phyloP scores from a whole-genome alignment of 257 asterid species.

The Echites panduratus region DNA sequence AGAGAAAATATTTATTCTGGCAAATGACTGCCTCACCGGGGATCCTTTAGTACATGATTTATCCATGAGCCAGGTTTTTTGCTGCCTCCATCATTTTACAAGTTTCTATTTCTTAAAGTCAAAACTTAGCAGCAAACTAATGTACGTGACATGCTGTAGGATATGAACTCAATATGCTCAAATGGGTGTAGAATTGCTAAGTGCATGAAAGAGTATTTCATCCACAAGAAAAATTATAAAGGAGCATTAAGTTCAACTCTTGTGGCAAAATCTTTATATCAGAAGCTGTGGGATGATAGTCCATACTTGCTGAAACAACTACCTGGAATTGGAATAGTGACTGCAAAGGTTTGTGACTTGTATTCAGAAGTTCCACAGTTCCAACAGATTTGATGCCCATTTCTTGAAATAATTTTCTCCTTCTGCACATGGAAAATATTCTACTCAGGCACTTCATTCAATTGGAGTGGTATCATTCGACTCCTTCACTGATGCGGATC shows the following conservation, averaged over 20 bases:
- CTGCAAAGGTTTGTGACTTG: slow-evolving; percentile 70
- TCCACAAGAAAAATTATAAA: slow-evolving; percentile 65
- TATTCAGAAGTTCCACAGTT: background rate
- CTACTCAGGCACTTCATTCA: slow-evolving; percentile 72
- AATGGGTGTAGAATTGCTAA: slow-evolving; percentile 89
- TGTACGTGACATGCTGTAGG: slow-evolving; percentile 39
- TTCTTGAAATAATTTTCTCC: slow-evolving; percentile 7
- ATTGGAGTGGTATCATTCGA: slow-evolving; percentile 89
- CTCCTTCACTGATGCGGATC: slow-evolving; percentile 78
- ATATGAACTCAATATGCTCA: slow-evolving; percentile 70
- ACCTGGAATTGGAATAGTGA: slow-evolving; percentile 98
- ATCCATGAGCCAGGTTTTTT: slow-evolving; percentile 87
- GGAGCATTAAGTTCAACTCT: slow-evolving; percentile 71
- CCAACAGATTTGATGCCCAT: background rate
- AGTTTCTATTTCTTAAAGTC: slow-evolving; percentile 5
- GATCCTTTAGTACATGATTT: slow-evolving; percentile 84
- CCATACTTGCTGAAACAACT: slow-evolving; percentile 92
- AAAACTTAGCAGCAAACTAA: slow-evolving; percentile 11
- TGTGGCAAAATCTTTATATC: slow-evolving; percentile 76
- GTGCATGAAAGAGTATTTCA: slow-evolving; percentile 94
- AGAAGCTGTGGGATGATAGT: slow-evolving; percentile 91
- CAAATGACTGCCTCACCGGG: slow-evolving; percentile 93
- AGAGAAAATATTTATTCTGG: slow-evolving; percentile 87
- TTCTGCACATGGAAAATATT: slow-evolving; percentile 13
- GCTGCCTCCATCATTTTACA: slow-evolving; percentile 21